Evolutionary conservation across 768 basidiomycete species (phyloP), one percentile per base, ranked within the genome.

Genomic region (Candolleomyces eurysporus): DNA sequence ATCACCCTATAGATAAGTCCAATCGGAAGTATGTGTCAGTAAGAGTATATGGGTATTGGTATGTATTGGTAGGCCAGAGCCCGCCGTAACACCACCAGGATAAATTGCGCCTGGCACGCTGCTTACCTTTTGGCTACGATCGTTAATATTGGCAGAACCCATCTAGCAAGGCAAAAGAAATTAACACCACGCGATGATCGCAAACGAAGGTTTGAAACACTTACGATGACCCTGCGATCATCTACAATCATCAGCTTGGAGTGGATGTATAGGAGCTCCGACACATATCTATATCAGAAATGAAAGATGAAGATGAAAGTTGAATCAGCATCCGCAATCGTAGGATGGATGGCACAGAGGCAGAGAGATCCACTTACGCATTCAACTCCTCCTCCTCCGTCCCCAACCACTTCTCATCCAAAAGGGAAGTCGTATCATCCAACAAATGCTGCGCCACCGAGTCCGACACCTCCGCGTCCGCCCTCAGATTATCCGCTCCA

Each of bases 241-340:
- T 97, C 96, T 40, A 97, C 92, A 57, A 96, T 92, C 95, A 97
- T 96, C 26, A 96, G 71, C 78, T 94, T 94, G 22, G 85, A 86
- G 71, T 94, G 92, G 61, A 94, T 93, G 66, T 94, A 94, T 21
- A 90, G 74, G 66, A 90, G 63, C 74, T 92, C 89, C n/a, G 88
- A 86, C 19, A 92, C 85, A 73, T 92, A 93, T 57, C 90, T 90
- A 63, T n/a, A 48, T 58, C 42, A 54, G n/a, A 54, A 55, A 57
- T 48, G 30, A 59, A 61, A 59, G 60, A 68, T 31, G 22, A 68
- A 61, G 30, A 48, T 45, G n/a, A 63, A 48, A 21, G 21, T 53
- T 31, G 30, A 49, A 8, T 30, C 32, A 19, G 19, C 36, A 30
- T 39, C 19, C 48, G 32, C 42, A 36, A 36, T 36, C 11, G 11